These are phyloP conservation scores for Teratosphaeria epicoccoides DNA, from an alignment of 2,329 filamentous ascomycete species.

Conservation along the genomic window DNA sequence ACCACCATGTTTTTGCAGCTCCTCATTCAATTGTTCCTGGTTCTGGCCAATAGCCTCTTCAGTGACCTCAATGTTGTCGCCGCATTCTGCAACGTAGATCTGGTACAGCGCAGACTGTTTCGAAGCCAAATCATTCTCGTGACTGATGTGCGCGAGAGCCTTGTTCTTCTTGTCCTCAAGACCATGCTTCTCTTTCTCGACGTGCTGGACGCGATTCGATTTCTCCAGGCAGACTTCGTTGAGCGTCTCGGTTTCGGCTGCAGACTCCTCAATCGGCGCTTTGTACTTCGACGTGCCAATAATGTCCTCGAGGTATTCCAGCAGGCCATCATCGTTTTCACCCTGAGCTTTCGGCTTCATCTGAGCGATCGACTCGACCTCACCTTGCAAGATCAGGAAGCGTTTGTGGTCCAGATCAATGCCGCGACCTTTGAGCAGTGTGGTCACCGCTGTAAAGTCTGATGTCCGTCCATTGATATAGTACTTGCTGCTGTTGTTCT, in stretches of 20 bases:
- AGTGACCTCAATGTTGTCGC: conserved; percentile 78
- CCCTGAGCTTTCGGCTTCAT: conserved; percentile 96
- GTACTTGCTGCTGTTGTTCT: conserved; percentile 97
- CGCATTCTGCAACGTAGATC: conserved; percentile 77
- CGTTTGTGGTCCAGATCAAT: conserved; percentile 97
- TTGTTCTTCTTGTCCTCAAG: conserved; percentile 96
- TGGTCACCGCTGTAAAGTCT: conserved; percentile 85
- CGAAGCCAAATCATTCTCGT: conserved; percentile 83
- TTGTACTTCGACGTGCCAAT: conserved; percentile 99
- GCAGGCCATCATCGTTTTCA: conserved; percentile 89
- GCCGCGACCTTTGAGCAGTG: conserved; percentile 72
- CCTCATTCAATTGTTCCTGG: conserved; percentile 72
- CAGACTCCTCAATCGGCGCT: conserved; percentile 87
- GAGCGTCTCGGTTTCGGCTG: conserved; percentile 75
- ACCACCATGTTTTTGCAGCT: conserved; percentile 84
- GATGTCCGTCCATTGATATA: conserved; percentile 87
- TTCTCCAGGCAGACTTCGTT: conserved; percentile 96
- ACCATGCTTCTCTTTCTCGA: conserved; percentile 89
- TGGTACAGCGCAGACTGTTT: conserved; percentile 93
- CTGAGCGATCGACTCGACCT: conserved; percentile 96
- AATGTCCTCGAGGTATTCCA: conserved; percentile 97
- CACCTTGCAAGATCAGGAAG: conserved; percentile 92
- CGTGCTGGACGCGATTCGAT: conserved; percentile 87
- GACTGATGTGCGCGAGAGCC: conserved; percentile 74
- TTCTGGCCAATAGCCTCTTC: conserved; percentile 86